Evolutionary conservation across 2,329 filamentous ascomycete species (phyloP).

Genomic region (Cladosporium oxysporum): DNA sequence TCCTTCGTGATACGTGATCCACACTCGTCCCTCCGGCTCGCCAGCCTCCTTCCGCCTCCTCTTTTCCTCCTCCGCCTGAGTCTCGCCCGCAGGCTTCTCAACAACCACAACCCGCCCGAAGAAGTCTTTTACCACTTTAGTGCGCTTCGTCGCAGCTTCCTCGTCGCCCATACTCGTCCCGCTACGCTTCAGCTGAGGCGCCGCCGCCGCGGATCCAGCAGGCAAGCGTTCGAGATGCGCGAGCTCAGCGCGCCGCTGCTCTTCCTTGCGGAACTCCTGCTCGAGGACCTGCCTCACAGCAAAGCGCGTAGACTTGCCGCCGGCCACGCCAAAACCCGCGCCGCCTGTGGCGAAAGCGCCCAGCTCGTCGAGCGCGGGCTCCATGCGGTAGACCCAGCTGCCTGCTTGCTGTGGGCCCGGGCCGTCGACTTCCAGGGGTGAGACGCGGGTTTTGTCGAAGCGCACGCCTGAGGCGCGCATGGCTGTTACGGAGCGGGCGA

Average conservation of each 20-base stretch:
- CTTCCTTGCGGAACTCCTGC: conserved; percentile 79
- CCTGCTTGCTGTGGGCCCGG: conserved; percentile 39
- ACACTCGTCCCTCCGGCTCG: conserved; percentile 63
- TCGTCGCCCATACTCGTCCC: conserved; percentile 16
- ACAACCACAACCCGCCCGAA: conserved; percentile 72
- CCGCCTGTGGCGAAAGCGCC: conserved; percentile 71
- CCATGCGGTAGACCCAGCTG: conserved; percentile 89
- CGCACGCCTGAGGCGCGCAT: conserved; percentile 80
- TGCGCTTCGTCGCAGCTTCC: background rate
- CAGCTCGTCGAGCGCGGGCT: conserved; percentile 83
- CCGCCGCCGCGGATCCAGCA: conserved; percentile 46
- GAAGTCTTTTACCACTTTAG: conserved; percentile 72
- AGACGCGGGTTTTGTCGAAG: conserved; percentile 67
- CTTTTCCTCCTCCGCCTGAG: conserved; percentile 38
- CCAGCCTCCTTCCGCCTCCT: conserved; percentile 38
- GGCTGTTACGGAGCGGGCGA: conserved; percentile 75
- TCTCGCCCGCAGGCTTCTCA: conserved; percentile 42
- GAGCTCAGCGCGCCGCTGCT: conserved; percentile 65
- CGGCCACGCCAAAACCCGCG: conserved; percentile 50
- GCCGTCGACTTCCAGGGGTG: conserved; percentile 48
- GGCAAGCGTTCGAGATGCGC: conserved; percentile 66
- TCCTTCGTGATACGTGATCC: conserved; percentile 88
- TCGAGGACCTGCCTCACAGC: conserved; percentile 91
- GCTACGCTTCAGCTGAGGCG: conserved; percentile 19
- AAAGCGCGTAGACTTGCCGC: conserved; percentile 76